Conservation (phyloP, 805 yeast genomes). For the Schizosaccharomyces pombe region DNA sequence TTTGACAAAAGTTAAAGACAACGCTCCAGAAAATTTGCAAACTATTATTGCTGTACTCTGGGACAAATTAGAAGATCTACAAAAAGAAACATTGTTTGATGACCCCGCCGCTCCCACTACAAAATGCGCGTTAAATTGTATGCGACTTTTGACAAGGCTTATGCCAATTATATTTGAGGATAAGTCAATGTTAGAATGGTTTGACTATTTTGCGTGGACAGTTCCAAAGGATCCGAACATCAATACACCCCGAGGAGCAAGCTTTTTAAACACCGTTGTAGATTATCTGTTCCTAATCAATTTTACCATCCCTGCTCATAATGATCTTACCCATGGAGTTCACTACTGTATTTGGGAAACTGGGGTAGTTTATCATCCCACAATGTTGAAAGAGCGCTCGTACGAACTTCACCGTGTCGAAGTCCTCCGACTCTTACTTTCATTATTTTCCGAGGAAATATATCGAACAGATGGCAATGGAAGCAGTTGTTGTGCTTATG, state of each 20-base stretch:
- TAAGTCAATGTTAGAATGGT: not conserved
- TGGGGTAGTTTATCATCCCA: not conserved
- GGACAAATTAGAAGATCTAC: not conserved
- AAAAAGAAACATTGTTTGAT: not conserved
- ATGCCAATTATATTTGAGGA: not conserved
- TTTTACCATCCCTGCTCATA: not conserved
- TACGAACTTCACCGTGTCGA: slow-evolving; percentile 47
- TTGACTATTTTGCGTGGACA: not conserved
- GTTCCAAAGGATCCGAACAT: not conserved
- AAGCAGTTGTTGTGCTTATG: slow-evolving; percentile 35
- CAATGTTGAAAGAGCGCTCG: slow-evolving; percentile 15
- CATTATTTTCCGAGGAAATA: slow-evolving; percentile 37
- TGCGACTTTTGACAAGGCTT: not conserved
- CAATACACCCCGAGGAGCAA: not conserved
- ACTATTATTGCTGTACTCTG: not conserved
- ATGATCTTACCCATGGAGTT: not conserved
- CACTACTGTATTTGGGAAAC: slow-evolving; percentile 1
- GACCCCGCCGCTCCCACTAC: not conserved
- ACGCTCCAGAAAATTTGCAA: not conserved
- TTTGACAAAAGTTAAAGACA: not conserved
- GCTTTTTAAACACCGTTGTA: not conserved
- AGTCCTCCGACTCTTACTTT: slow-evolving; percentile 34
- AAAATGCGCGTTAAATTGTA: not conserved
- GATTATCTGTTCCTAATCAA: not conserved
- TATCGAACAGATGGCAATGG: slow-evolving; percentile 29